A percentile compares a stretch with the other conserved stretches of the same genome.
Evolutionary conservation across 2,329 filamentous ascomycete species (phyloP).

Genomic region (Fusarium caatingaense): DNA sequence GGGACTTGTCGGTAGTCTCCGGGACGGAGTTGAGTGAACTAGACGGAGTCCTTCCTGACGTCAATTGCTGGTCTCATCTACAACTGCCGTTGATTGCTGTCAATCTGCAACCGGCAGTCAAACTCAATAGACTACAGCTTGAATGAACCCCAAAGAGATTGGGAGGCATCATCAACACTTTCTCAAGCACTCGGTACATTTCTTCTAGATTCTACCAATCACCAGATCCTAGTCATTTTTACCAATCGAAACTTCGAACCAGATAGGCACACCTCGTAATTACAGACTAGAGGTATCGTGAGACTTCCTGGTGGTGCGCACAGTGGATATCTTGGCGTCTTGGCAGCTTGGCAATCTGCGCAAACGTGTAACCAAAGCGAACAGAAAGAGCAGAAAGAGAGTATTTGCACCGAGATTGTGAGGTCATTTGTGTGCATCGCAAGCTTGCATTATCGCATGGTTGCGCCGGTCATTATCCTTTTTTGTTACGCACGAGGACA

Average conservation of each 20-base stretch:
- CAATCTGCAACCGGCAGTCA: not conserved
- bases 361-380: constrained; percentile 21
- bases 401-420: constrained; percentile 30
- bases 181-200: not conserved
- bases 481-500: constrained; percentile 8
- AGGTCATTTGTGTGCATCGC: constrained; percentile 43
- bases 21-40: constrained; percentile 6
- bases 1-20: constrained; percentile 17
- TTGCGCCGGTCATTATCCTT: constrained; percentile 11
- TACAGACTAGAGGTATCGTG: constrained; percentile 14
- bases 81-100: constrained; percentile 1
- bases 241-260: not conserved
- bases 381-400: constrained; percentile 16
- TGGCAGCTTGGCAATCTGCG: constrained; percentile 35
- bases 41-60: constrained; percentile 35
- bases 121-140: not conserved
- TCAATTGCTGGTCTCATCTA: constrained; percentile 13
- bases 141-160: not conserved
- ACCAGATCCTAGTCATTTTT: constrained; percentile 25
- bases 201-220: constrained; percentile 20
- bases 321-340: constrained; percentile 36
- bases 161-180: not conserved
- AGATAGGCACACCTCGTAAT: constrained; percentile 13
- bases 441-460: constrained; percentile 26
- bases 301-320: constrained; percentile 40